Conservation (phyloP, 495 filamentous ascomycete species). For the Parmelia sp. region DNA sequence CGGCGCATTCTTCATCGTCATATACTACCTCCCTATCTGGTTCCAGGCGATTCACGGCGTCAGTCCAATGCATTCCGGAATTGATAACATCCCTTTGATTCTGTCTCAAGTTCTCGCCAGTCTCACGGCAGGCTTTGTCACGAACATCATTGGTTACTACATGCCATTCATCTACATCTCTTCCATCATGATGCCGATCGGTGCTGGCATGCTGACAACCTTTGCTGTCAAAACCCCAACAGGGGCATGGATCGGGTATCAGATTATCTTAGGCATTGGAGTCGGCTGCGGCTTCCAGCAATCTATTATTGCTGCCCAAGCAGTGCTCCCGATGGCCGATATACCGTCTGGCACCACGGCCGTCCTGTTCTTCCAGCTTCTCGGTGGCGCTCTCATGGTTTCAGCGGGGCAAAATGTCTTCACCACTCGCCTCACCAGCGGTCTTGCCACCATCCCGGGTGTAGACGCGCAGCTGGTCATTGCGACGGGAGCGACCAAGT, state of each 20-base stretch:
- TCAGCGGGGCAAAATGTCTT: slow-evolving; percentile 51
- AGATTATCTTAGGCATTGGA: slow-evolving; percentile 51
- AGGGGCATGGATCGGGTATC: slow-evolving; percentile 49
- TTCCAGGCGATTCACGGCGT: slow-evolving; percentile 27
- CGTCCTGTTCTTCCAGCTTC: slow-evolving; percentile 53
- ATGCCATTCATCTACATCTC: slow-evolving; percentile 43
- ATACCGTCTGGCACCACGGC: slow-evolving; percentile 51
- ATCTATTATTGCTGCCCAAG: slow-evolving; percentile 51
- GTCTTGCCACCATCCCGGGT: slow-evolving; percentile 45
- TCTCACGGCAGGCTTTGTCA: slow-evolving; percentile 38
- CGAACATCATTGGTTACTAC: slow-evolving; percentile 46
- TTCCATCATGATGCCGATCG: slow-evolving; percentile 47
- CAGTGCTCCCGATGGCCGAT: slow-evolving; percentile 45
- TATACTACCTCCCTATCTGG: slow-evolving; percentile 29
- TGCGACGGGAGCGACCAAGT: slow-evolving; percentile 15
- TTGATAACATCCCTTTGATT: slow-evolving; percentile 34
- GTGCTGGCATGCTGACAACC: slow-evolving; percentile 47
- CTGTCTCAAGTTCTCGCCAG: slow-evolving; percentile 38
- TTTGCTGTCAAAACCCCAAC: slow-evolving; percentile 39
- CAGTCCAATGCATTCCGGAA: slow-evolving; percentile 25
- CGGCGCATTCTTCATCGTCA: slow-evolving; percentile 38
- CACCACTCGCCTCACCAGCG: slow-evolving; percentile 43
- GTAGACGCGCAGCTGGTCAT: slow-evolving; percentile 35
- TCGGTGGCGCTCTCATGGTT: slow-evolving; percentile 55
- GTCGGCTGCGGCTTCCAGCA: slow-evolving; percentile 60